Evolutionary conservation across 768 basidiomycete species (phyloP).

Genomic region (Filobasidium floriforme): DNA sequence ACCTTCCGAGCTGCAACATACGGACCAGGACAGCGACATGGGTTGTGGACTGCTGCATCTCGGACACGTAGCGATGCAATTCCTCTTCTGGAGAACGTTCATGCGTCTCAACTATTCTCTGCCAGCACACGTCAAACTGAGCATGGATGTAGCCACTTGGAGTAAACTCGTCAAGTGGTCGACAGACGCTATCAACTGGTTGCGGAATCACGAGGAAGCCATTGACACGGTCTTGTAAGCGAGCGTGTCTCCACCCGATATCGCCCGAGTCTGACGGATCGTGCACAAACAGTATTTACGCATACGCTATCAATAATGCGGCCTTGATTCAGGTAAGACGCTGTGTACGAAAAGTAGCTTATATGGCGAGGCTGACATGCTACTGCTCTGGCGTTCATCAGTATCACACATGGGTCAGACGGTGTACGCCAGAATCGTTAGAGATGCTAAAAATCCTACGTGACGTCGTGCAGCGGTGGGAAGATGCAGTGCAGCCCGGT

Average conservation of each 20-base stretch:
- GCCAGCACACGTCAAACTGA: slow-evolving; percentile 81
- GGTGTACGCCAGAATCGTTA: slow-evolving; percentile 68
- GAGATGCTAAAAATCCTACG: slow-evolving; percentile 68
- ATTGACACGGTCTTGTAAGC: slow-evolving; percentile 71
- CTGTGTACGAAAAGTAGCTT: background rate
- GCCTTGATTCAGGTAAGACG: slow-evolving; percentile 75
- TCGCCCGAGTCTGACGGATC: too few relatives aligned
- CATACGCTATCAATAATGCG: slow-evolving; percentile 80
- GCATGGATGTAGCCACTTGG: slow-evolving; percentile 74
- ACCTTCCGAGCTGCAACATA: slow-evolving; percentile 69
- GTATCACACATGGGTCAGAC: slow-evolving; percentile 90
- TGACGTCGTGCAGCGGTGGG: slow-evolving; percentile 81
- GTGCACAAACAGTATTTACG: slow-evolving; percentile 50
- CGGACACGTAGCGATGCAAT: slow-evolving; percentile 77
- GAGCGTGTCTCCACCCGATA: background rate
- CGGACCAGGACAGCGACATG: slow-evolving; percentile 59
- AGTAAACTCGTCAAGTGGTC: slow-evolving; percentile 62
- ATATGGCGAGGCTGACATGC: background rate
- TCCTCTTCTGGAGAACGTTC: slow-evolving; percentile 98
- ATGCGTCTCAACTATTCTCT: slow-evolving; percentile 93
- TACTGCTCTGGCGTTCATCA: slow-evolving; percentile 37
- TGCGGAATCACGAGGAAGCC: slow-evolving; percentile 66
- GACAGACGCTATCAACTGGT: slow-evolving; percentile 79
- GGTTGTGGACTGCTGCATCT: slow-evolving; percentile 76
- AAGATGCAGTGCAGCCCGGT: slow-evolving; percentile 69